phyloP scores from a whole-genome alignment of 208 protist species.

The Trypanosoma cruzi region DNA sequence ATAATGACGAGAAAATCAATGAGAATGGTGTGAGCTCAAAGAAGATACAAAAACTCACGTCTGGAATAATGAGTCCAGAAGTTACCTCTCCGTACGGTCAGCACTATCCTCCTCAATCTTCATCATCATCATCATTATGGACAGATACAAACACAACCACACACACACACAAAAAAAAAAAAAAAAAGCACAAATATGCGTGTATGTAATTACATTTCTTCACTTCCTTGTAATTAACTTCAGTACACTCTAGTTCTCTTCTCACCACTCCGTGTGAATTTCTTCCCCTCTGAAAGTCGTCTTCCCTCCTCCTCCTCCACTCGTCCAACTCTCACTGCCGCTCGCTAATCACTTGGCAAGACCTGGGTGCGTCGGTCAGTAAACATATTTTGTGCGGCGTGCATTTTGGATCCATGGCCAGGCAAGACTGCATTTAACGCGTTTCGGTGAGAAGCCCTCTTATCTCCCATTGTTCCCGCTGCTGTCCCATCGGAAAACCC shows the following conservation, averaged over 20 bases:
- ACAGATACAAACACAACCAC: too few relatives aligned
- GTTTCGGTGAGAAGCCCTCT: conserved; percentile 61
- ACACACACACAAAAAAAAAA: too few relatives aligned
- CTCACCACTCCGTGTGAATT: neutral
- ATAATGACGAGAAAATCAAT: neutral
- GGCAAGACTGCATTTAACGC: conserved; percentile 49
- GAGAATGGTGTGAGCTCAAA: too few relatives aligned
- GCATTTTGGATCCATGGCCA: neutral
- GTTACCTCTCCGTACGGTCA: too few relatives aligned
- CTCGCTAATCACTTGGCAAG: conserved; percentile 24
- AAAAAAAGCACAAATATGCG: too few relatives aligned
- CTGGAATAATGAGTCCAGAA: too few relatives aligned
- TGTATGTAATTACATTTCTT: too few relatives aligned
- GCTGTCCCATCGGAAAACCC: conserved; percentile 27
- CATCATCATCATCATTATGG: too few relatives aligned
- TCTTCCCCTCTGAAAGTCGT: neutral
- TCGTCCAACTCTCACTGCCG: neutral
- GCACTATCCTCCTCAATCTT: too few relatives aligned
- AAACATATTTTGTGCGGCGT: neutral
- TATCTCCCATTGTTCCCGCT: conserved; percentile 26
- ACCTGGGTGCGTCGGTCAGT: neutral
- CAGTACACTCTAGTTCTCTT: neutral
- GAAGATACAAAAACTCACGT: too few relatives aligned
- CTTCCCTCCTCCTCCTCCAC: neutral
- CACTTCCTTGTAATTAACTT: too few relatives aligned